Conservation (phyloP, 441 rosid species). For the Populus hybrid region DNA sequence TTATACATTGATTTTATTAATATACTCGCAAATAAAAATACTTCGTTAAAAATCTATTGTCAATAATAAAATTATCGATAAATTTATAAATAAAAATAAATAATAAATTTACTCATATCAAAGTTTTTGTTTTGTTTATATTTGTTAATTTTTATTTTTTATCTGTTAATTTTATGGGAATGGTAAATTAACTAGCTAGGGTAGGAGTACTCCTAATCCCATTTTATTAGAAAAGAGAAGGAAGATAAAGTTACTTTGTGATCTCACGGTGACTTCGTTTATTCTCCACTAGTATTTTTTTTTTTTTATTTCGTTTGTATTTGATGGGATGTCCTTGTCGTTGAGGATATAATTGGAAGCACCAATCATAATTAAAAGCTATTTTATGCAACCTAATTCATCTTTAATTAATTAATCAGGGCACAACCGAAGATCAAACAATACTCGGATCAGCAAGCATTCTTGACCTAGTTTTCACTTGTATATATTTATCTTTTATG, state of each 20-base stretch:
- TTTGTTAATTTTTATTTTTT: too few relatives aligned
- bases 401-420: conserved; percentile 10
- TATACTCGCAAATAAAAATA: too few relatives aligned
- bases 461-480: conserved; percentile 8
- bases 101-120: too few relatives aligned
- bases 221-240: conserved; percentile 10
- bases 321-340: conserved; percentile 61
- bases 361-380: conserved; percentile 37
- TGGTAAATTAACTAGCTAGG: too few relatives aligned
- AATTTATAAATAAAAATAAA: too few relatives aligned
- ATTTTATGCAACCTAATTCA: conserved; percentile 44
- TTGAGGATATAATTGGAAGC: conserved; percentile 49
- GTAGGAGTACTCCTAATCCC: conserved; percentile 16
- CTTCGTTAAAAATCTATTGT: too few relatives aligned
- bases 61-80: too few relatives aligned
- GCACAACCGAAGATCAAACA: conserved; percentile 1
- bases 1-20: too few relatives aligned
- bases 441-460: conserved; percentile 20
- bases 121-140: too few relatives aligned
- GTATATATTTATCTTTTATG: not conserved
- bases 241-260: conserved; percentile 3
- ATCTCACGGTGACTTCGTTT: conserved; percentile 36
- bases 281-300: conserved; percentile 43
- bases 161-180: too few relatives aligned
- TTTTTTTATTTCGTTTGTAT: conserved; percentile 39